phyloP scores from a whole-genome alignment of 176 grass and related monocot species.

The Carex pumila region DNA sequence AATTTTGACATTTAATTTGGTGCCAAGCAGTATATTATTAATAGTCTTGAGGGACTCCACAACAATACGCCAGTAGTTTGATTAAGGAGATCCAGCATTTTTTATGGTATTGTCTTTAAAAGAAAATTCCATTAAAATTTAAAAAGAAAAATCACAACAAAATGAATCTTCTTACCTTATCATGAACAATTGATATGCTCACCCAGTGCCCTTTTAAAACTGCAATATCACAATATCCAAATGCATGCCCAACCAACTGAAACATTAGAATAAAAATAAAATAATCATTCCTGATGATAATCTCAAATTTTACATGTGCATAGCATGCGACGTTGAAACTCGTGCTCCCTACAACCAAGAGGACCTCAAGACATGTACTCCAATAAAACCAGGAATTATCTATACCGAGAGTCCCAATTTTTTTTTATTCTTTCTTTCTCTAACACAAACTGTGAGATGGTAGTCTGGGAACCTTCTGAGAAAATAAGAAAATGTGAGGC shows the following conservation, averaged over 20 bases:
- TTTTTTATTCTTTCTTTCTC: not conserved
- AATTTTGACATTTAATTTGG: not conserved
- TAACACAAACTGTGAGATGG: not conserved
- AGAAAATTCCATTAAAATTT: not conserved
- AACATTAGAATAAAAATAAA: not conserved
- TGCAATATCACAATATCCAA: constrained; percentile 1
- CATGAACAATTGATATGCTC: not conserved
- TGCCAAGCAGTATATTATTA: not conserved
- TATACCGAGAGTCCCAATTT: not conserved
- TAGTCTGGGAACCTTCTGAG: not conserved
- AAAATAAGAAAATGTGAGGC: not conserved
- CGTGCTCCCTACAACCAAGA: not conserved
- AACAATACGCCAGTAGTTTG: not conserved
- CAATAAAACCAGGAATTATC: not conserved
- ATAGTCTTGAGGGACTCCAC: not conserved
- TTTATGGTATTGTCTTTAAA: not conserved
- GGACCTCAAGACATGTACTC: not conserved
- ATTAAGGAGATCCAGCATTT: not conserved
- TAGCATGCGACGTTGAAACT: not conserved
- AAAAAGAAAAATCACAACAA: not conserved
- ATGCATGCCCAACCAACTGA: not conserved
- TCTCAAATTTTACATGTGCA: not conserved
- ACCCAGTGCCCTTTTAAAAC: not conserved
- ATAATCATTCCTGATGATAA: not conserved
- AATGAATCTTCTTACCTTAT: not conserved